These are phyloP conservation scores for Persicaria maculosa DNA, from an alignment of 148 eudicot species.

Conservation along the genomic window DNA sequence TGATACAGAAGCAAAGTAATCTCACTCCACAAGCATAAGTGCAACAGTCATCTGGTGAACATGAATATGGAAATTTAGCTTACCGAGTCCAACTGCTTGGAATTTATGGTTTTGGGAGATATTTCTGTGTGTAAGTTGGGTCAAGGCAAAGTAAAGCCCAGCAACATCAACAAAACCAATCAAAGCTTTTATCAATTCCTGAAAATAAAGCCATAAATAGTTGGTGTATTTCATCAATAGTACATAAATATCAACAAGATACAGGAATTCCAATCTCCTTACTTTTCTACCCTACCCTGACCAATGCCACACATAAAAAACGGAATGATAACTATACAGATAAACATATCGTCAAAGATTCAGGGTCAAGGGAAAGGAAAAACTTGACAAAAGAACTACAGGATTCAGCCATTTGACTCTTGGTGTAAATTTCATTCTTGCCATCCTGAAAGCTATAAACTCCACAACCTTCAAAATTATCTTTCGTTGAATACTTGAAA, in stretches of 20 bases:
- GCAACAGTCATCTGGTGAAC: neutral
- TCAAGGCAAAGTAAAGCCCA: slow-evolving; percentile 93
- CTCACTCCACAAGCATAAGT: neutral
- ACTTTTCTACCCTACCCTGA: neutral
- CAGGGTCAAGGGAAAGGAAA: neutral
- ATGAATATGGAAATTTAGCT: slow-evolving; percentile 20
- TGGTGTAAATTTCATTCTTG: neutral
- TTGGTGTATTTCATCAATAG: neutral
- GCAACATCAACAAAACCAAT: slow-evolving; percentile 96
- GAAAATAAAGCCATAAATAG: slow-evolving; percentile 17
- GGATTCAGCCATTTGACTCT: neutral
- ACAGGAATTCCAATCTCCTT: neutral
- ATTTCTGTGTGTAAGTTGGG: slow-evolving; percentile 90
- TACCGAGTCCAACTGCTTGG: slow-evolving; percentile 99
- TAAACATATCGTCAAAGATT: neutral
- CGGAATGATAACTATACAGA: neutral
- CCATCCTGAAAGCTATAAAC: neutral
- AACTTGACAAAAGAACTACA: neutral
- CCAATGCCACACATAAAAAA: neutral
- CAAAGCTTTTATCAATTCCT: slow-evolving; percentile 85
- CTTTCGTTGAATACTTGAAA: neutral
- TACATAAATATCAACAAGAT: neutral
- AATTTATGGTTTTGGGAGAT: slow-evolving; percentile 97
- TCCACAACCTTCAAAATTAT: neutral
- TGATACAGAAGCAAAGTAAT: neutral